A percentile compares a stretch with the other conserved stretches of the same genome.
Conservation (phyloP, 2,329 filamentous ascomycete genomes). For the Phialophora verrucosa region DNA sequence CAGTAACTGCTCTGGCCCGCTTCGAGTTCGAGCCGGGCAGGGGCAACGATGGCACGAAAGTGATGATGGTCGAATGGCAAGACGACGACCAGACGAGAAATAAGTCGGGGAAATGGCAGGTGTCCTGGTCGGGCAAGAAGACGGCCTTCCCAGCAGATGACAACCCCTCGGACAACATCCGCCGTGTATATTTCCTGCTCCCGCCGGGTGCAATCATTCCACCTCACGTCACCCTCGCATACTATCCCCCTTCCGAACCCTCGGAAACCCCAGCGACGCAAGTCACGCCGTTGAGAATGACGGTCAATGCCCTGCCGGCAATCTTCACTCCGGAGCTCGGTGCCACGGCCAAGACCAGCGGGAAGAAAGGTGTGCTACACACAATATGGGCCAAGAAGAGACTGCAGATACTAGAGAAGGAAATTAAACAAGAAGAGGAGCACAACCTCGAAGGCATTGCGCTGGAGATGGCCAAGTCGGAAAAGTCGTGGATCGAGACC, state of each 20-base stretch:
- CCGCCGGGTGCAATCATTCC: constrained; percentile 75
- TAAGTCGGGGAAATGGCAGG: constrained; percentile 68
- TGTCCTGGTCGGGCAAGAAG: constrained; percentile 82
- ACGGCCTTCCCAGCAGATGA: constrained; percentile 72
- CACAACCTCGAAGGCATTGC: constrained; percentile 81
- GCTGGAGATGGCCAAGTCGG: constrained; percentile 79
- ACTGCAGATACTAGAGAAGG: constrained; percentile 73
- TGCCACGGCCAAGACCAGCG: constrained; percentile 67
- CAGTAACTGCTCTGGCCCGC: constrained; percentile 70
- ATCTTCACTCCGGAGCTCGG: constrained; percentile 82
- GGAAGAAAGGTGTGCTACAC: constrained; percentile 81
- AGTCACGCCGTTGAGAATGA: constrained; percentile 51
- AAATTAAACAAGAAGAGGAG: constrained; percentile 75
- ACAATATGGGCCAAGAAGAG: constrained; percentile 89
- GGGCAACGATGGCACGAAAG: constrained; percentile 84
- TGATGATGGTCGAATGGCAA: constrained; percentile 93
- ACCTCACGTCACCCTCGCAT: constrained; percentile 70
- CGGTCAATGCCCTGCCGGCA: constrained; percentile 80
- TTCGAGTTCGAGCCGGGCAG: constrained; percentile 84
- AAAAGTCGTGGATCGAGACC: constrained; percentile 82
- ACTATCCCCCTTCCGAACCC: constrained; percentile 54
- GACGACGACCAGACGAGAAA: constrained; percentile 60
- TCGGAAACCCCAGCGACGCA: constrained; percentile 17
- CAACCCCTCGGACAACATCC: constrained; percentile 57
- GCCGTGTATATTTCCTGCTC: constrained; percentile 80